Evolutionary conservation across 2,329 filamentous ascomycete genomes (phyloP).

Genomic region (Cladosporium sp.): DNA sequence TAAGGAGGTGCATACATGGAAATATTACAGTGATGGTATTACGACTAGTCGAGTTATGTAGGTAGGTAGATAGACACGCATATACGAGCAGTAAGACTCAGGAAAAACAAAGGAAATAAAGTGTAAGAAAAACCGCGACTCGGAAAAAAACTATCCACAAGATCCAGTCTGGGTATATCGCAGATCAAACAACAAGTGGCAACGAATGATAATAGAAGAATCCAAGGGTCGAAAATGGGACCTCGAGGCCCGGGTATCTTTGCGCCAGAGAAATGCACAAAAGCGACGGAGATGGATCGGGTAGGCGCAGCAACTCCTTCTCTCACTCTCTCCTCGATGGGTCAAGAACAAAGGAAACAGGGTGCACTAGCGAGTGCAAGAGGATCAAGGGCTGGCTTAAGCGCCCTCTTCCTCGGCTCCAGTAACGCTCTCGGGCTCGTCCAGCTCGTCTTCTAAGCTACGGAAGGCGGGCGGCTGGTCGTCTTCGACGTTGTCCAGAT

Average conservation of each 20-base stretch:
- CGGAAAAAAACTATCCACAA: conserved; percentile 4
- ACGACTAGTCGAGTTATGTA: background rate
- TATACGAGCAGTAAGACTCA: background rate
- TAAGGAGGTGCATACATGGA: background rate
- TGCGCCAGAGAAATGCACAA: conserved; percentile 8
- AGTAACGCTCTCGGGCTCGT: background rate
- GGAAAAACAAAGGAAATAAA: background rate
- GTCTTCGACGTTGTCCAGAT: conserved; percentile 19
- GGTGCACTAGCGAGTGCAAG: background rate
- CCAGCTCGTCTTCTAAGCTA: conserved; percentile 25
- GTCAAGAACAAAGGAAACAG: conserved; percentile 11
- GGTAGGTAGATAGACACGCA: background rate
- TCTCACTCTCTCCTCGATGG: background rate
- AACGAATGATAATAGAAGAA: background rate
- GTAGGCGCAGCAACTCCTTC: background rate
- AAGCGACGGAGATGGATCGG: background rate
- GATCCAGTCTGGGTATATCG: conserved; percentile 18
- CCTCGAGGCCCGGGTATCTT: conserved; percentile 8
- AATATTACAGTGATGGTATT: background rate
- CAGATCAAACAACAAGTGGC: conserved; percentile 7
- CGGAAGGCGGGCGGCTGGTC: conserved; percentile 21
- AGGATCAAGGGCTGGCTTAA: background rate
- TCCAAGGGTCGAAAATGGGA: background rate
- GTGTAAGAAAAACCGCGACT: background rate
- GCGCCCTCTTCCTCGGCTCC: conserved; percentile 12